A percentile compares a stretch with the other conserved stretches of the same genome.
These are phyloP conservation scores for Globomyces pollinis-pini DNA, from an alignment of 192 early-diverging fungal genomes.

Conservation along the genomic window DNA sequence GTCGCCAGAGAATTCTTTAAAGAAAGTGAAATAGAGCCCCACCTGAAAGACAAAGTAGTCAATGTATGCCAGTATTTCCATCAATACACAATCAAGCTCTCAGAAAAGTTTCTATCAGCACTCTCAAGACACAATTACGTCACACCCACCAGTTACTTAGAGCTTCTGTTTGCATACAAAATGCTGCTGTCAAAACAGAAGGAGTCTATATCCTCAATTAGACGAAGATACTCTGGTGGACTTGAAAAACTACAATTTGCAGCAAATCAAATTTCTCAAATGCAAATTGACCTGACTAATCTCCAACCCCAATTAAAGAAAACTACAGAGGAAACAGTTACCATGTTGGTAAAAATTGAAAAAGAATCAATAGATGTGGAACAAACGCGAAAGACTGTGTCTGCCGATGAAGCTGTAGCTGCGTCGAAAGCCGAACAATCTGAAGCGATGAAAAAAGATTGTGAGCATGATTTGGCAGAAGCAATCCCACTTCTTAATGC, in stretches of 20 bases:
- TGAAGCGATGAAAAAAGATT: conserved; percentile 49
- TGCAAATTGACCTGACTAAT: conserved; percentile 49
- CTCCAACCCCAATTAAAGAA: conserved; percentile 50
- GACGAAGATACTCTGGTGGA: conserved; percentile 44
- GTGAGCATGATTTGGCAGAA: conserved; percentile 50
- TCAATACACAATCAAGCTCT: conserved; percentile 43
- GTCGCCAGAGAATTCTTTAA: conserved; percentile 51
- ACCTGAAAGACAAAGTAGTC: conserved; percentile 27
- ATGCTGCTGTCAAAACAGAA: conserved; percentile 32
- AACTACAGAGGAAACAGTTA: conserved; percentile 54
- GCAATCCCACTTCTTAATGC: conserved; percentile 51
- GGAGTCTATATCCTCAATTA: conserved; percentile 42
- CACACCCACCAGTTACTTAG: conserved; percentile 52
- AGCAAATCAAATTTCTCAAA: conserved; percentile 47
- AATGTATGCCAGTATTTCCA: conserved; percentile 50
- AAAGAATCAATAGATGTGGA: conserved; percentile 56
- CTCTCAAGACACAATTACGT: conserved; percentile 54
- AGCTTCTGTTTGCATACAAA: conserved; percentile 49
- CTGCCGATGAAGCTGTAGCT: conserved; percentile 52
- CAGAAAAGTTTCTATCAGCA: conserved; percentile 37
- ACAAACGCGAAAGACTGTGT: conserved; percentile 43
- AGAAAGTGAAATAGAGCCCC: conserved; percentile 38
- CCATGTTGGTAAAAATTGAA: conserved; percentile 52
- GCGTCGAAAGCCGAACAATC: conserved; percentile 46
- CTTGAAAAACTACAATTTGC: conserved; percentile 54